These are phyloP conservation scores for Xerocomellus chrysenteron DNA, from an alignment of 768 basidiomycete species.

Conservation along the genomic window DNA sequence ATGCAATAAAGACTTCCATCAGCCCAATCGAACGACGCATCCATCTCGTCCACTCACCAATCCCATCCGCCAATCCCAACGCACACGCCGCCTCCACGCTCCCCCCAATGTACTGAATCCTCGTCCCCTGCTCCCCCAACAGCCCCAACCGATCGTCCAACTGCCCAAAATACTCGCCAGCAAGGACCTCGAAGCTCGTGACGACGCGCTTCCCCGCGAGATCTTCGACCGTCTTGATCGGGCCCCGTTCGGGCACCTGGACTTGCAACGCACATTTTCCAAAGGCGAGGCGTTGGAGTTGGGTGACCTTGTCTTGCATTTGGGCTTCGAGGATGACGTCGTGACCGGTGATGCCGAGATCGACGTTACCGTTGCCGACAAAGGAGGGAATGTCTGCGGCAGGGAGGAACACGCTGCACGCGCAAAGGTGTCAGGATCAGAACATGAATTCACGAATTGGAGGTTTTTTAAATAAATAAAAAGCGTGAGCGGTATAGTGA, in stretches of 20 bases:
- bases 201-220: slow-evolving; percentile 91
- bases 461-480: too few species aligned
- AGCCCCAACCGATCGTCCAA: slow-evolving; percentile 57
- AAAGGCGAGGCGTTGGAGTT: slow-evolving; percentile 83
- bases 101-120: slow-evolving; percentile 94
- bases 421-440: too few species aligned
- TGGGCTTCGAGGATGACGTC: slow-evolving; percentile 92
- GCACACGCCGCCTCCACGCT: slow-evolving; percentile 98
- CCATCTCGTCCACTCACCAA: slow-evolving; percentile 54
- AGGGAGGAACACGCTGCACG: slow-evolving; percentile 85
- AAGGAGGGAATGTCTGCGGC: slow-evolving; percentile 98
- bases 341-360: slow-evolving; percentile 96
- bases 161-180: slow-evolving; percentile 70
- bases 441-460: too few species aligned
- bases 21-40: background rate
- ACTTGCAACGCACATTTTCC: slow-evolving; percentile 90
- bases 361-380: slow-evolving; percentile 95
- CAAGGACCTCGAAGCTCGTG: slow-evolving; percentile 91
- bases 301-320: slow-evolving; percentile 75
- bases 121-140: slow-evolving; percentile 60
- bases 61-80: slow-evolving; percentile 93
- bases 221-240: slow-evolving; percentile 69
- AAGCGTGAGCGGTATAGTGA: background rate
- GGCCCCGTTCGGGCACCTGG: slow-evolving; percentile 80
- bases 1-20: background rate